These are phyloP conservation scores for Wilcoxina mikolae DNA, from an alignment of 495 filamentous ascomycete genomes.

Conservation along the genomic window DNA sequence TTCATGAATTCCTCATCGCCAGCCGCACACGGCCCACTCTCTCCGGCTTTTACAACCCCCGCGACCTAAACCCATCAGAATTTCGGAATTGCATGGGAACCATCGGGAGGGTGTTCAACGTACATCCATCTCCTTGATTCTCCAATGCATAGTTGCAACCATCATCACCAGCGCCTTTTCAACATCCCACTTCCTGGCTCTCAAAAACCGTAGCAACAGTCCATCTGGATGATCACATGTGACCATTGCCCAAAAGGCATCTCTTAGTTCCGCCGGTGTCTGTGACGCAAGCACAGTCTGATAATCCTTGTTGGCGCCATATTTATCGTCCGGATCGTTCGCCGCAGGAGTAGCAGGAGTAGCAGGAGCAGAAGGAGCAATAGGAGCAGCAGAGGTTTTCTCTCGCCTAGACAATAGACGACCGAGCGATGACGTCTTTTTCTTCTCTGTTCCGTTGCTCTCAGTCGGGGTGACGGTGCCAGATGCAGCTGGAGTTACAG, in stretches of 20 bases:
- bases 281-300: constrained; percentile 60
- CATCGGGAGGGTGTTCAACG: constrained; percentile 30
- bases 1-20: constrained; percentile 65
- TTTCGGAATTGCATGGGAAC: background rate
- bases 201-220: constrained; percentile 72
- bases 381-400: constrained; percentile 11
- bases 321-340: constrained; percentile 75
- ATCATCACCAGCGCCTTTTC: constrained; percentile 89
- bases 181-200: constrained; percentile 92
- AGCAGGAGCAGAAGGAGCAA: constrained; percentile 27
- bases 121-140: constrained; percentile 63
- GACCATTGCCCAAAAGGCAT: constrained; percentile 85
- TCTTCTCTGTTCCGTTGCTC: constrained; percentile 39
- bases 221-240: constrained; percentile 91
- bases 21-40: constrained; percentile 47
- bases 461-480: background rate
- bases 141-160: constrained; percentile 87
- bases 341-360: constrained; percentile 26
- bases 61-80: constrained; percentile 30
- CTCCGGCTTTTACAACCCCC: constrained; percentile 69
- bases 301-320: constrained; percentile 77
- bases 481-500: too few species aligned
- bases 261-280: constrained; percentile 61
- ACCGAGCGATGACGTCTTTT: constrained; percentile 53
- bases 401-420: constrained; percentile 43